These are phyloP conservation scores for Saccharomycopsis phalli DNA, from an alignment of 1,139 yeast genomes.

Conservation along the genomic window DNA sequence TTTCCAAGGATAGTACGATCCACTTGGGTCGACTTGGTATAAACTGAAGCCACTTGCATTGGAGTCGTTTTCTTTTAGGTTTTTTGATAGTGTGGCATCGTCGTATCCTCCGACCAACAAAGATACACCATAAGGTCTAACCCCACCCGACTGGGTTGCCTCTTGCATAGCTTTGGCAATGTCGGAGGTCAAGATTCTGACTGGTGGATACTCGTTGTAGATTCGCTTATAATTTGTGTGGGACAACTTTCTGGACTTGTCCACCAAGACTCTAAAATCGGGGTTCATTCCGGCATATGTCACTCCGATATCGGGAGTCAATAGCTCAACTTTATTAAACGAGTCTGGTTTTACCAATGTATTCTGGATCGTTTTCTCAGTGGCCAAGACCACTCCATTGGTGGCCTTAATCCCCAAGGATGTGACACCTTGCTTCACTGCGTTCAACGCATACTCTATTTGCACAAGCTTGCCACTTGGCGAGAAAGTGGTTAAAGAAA, in stretches of 20 bases:
- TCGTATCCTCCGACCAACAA: constrained; percentile 92
- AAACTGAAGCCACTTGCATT: constrained; percentile 59
- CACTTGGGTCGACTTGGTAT: constrained; percentile 97
- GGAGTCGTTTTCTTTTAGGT: constrained; percentile 20
- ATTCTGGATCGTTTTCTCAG: constrained; percentile 86
- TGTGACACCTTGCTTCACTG: constrained; percentile 96
- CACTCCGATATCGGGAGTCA: constrained; percentile 95
- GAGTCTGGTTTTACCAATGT: constrained; percentile 68
- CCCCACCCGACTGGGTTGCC: constrained; percentile 97
- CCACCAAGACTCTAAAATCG: constrained; percentile 89
- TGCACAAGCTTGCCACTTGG: constrained; percentile 98
- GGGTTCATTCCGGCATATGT: constrained; percentile 99
- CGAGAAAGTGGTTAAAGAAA: constrained; percentile 91
- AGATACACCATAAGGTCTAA: constrained; percentile 95
- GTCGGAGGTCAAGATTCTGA: constrained; percentile 87
- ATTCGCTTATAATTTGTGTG: constrained; percentile 89
- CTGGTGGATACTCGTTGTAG: constrained; percentile 96
- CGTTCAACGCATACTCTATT: constrained; percentile 95
- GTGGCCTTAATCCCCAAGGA: constrained; percentile 94
- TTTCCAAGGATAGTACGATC: constrained; percentile 99
- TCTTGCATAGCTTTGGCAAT: constrained; percentile 96
- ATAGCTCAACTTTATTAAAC: constrained; percentile 66
- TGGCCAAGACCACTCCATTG: constrained; percentile 93
- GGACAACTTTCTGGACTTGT: constrained; percentile 86
- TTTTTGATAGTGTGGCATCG: constrained; percentile 32